Conservation (phyloP, 2,329 filamentous ascomycete genomes). For the Cladosporium phlei region DNA sequence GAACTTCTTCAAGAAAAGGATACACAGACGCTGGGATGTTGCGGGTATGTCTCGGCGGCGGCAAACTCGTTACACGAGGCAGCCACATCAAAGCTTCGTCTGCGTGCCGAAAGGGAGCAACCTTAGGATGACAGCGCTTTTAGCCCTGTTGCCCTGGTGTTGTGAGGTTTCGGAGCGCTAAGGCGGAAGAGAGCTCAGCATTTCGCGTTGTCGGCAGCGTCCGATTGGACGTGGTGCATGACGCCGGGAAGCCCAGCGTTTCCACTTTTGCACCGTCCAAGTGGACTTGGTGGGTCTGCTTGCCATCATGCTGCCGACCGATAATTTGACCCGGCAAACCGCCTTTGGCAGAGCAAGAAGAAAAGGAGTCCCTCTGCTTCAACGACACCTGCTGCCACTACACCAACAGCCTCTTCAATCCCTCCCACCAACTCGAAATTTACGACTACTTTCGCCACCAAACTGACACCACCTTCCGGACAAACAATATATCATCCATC, state of each 20-base stretch:
- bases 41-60: background rate
- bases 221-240: constrained; percentile 6
- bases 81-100: background rate
- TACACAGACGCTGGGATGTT: background rate
- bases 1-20: background rate
- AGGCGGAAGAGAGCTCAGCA: constrained; percentile 7
- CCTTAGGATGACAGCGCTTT: background rate
- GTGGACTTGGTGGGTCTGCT: constrained; percentile 11
- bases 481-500: background rate
- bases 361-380: constrained; percentile 6
- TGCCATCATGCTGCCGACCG: constrained; percentile 11
- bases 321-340: constrained; percentile 10
- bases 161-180: constrained; percentile 10
- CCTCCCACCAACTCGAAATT: background rate
- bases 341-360: background rate
- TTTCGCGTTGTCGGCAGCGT: constrained; percentile 6
- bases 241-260: constrained; percentile 6
- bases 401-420: background rate
- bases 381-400: background rate
- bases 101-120: background rate
- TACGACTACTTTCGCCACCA: no score
- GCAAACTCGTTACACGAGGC: background rate
- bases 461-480: background rate
- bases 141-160: background rate
- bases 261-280: constrained; percentile 12